phyloP scores from a whole-genome alignment of 2,329 filamentous ascomycete genomes.

The Fusarium graminum region DNA sequence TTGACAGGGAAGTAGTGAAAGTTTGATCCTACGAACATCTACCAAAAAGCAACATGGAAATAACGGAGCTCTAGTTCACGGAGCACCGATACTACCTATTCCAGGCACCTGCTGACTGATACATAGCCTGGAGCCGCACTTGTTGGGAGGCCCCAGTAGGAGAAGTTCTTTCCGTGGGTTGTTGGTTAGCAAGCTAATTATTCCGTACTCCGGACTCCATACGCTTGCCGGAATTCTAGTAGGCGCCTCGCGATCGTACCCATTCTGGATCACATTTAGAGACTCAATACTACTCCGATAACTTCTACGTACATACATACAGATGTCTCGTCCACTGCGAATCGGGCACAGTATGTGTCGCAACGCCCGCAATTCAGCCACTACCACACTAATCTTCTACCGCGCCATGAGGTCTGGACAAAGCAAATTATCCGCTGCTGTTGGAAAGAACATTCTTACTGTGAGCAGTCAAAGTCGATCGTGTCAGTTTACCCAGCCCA shows the following conservation, averaged over 20 bases:
- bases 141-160: slow-evolving; percentile 12
- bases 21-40: slow-evolving; percentile 13
- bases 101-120: neutral
- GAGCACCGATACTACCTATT: too few relatives aligned
- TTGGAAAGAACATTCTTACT: neutral
- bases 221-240: slow-evolving; percentile 8
- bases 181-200: neutral
- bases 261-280: slow-evolving; percentile 26
- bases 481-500: neutral
- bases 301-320: neutral
- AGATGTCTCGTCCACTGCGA: slow-evolving; percentile 1
- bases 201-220: neutral
- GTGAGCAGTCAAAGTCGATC: slow-evolving; percentile 18
- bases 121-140: neutral
- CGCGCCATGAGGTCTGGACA: neutral
- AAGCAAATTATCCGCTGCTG: neutral
- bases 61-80: neutral
- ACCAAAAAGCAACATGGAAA: slow-evolving; percentile 10
- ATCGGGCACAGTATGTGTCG: slow-evolving; percentile 16
- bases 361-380: slow-evolving; percentile 23
- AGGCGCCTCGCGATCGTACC: slow-evolving; percentile 32
- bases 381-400: slow-evolving; percentile 4
- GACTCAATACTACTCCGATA: slow-evolving; percentile 18
- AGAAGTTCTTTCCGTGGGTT: slow-evolving; percentile 7
- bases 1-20: slow-evolving; percentile 11